A percentile compares a stretch with the other conserved stretches of the same genome.
Evolutionary conservation across 129 eudicot genomes (phyloP).

Genomic region (Pulicaria dysenterica): DNA sequence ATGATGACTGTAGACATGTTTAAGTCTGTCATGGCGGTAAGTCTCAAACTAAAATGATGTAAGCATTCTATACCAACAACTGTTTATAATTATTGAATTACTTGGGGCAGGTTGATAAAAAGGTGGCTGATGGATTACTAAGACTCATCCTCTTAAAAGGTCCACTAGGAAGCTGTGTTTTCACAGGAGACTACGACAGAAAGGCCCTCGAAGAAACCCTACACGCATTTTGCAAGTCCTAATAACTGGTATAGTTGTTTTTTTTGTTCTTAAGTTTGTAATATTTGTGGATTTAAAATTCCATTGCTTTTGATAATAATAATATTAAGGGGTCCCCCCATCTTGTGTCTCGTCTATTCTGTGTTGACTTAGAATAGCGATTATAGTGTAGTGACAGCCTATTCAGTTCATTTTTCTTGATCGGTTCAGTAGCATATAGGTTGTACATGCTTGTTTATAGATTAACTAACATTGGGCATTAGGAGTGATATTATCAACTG

Average conservation of each 20-base stretch:
- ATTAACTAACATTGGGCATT: too few species aligned
- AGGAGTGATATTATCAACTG: too few species aligned
- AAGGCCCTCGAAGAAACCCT: constrained; percentile 83
- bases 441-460: too few species aligned
- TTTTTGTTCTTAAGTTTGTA: constrained; percentile 21
- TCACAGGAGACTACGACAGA: constrained; percentile 82
- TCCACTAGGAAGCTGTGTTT: constrained; percentile 83
- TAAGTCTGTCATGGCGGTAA: constrained; percentile 96
- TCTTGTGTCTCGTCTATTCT: not conserved
- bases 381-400: not conserved
- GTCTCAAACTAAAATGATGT: constrained; percentile 15
- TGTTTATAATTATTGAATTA: not conserved
- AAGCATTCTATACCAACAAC: not conserved
- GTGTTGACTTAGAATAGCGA: not conserved
- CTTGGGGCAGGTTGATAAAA: constrained; percentile 76
- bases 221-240: constrained; percentile 86
- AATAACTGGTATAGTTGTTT: constrained; percentile 26
- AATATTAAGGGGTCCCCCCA: not conserved
- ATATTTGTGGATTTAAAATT: constrained; percentile 5
- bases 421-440: too few species aligned
- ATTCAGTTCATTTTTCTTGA: too few species aligned
- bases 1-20: constrained; percentile 91
- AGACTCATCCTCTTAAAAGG: constrained; percentile 97
- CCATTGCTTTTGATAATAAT: constrained; percentile 23
- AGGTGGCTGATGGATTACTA: constrained; percentile 96